Conservation (phyloP, 192 early-diverging fungal genomes). For the Coemansia sp. region DNA sequence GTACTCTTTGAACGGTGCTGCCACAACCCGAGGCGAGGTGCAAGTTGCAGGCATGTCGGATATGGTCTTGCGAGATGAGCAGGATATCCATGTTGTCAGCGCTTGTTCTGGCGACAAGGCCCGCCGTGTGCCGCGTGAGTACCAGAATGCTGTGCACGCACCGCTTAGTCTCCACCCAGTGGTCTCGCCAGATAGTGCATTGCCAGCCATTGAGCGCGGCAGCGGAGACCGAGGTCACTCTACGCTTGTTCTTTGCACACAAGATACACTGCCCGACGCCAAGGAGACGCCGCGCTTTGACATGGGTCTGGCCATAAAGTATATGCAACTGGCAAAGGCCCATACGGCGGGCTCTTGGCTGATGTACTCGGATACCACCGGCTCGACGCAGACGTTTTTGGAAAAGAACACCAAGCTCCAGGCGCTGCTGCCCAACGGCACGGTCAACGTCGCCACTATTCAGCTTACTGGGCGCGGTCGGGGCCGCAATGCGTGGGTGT, state of each 20-base stretch:
- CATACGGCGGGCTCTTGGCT: constrained; percentile 67
- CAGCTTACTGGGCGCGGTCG: constrained; percentile 88
- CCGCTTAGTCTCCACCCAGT: constrained; percentile 1
- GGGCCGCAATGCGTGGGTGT: constrained; percentile 93
- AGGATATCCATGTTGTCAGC: constrained; percentile 41
- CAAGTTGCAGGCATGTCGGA: constrained; percentile 11
- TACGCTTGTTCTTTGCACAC: constrained; percentile 48
- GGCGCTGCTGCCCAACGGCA: constrained; percentile 65
- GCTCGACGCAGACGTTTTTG: constrained; percentile 89
- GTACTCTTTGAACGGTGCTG: constrained; percentile 22
- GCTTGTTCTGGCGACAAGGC: constrained; percentile 7
- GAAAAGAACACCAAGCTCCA: constrained; percentile 80
- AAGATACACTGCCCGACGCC: constrained; percentile 35
- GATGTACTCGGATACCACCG: constrained; percentile 71
- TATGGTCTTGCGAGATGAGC: constrained; percentile 25
- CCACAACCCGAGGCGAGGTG: constrained; percentile 9
- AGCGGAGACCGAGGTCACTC: constrained; percentile 33
- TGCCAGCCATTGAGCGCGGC: neutral
- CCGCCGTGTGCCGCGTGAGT: constrained; percentile 27
- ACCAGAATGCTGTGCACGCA: constrained; percentile 21
- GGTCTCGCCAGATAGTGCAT: neutral
- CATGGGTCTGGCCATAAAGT: constrained; percentile 49
- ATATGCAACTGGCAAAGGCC: constrained; percentile 48
- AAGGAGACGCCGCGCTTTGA: constrained; percentile 59
- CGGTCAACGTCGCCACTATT: constrained; percentile 73